These are phyloP conservation scores for Bauhinia variegata DNA, from an alignment of 306 rosid genomes.

Conservation along the genomic window DNA sequence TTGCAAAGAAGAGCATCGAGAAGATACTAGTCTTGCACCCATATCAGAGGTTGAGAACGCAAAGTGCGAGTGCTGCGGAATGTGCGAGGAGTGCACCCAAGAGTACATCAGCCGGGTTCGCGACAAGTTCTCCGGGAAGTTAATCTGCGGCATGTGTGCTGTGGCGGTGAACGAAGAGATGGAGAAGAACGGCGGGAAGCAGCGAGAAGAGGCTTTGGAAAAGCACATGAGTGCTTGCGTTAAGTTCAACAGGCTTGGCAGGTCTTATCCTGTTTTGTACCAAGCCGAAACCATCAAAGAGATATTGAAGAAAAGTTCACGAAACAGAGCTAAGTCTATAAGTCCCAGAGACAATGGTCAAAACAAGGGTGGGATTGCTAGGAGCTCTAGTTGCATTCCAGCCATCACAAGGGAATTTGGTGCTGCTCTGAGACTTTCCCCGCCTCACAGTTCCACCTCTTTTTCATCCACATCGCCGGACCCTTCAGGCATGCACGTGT, in stretches of 20 bases:
- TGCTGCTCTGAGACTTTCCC: background rate
- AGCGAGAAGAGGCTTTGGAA: constrained; percentile 50
- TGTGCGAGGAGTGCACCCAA: constrained; percentile 59
- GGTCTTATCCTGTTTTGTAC: constrained; percentile 51
- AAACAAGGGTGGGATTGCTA: constrained; percentile 23
- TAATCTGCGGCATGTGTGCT: constrained; percentile 60
- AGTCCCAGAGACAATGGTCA: constrained; percentile 29
- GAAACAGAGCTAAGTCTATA: constrained; percentile 34
- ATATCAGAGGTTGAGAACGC: constrained; percentile 47
- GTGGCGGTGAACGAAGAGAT: constrained; percentile 65
- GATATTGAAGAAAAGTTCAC: constrained; percentile 52
- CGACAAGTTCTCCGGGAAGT: constrained; percentile 47
- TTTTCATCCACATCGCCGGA: too few species aligned
- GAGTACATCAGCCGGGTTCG: constrained; percentile 52
- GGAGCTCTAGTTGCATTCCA: constrained; percentile 60
- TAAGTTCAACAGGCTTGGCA: constrained; percentile 57
- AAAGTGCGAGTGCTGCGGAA: constrained; percentile 70
- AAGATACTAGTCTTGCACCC: constrained; percentile 8
- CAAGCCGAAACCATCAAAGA: constrained; percentile 60
- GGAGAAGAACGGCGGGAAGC: constrained; percentile 51
- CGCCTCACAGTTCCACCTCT: too few species aligned
- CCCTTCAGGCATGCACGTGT: too few species aligned
- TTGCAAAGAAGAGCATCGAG: constrained; percentile 12
- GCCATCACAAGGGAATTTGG: constrained; percentile 35
- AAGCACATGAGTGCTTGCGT: constrained; percentile 57